Conservation (phyloP, 2,329 filamentous ascomycete species). For the Thielaviopsis ethacetica region DNA sequence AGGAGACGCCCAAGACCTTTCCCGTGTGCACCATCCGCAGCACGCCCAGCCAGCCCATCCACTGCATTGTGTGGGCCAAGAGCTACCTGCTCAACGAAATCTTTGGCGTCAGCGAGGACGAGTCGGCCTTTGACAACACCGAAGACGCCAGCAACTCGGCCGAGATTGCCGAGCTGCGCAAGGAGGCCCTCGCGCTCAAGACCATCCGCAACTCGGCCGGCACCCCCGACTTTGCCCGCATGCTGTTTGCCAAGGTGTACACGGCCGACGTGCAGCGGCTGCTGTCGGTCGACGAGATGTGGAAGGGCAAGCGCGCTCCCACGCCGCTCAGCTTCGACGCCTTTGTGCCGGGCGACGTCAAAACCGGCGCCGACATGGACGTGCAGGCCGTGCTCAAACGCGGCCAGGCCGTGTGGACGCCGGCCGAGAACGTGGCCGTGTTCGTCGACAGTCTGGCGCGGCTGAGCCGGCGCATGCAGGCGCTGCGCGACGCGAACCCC, state of each 20-base stretch:
- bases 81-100: slow-evolving; percentile 92
- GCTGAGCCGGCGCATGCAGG: slow-evolving; percentile 56
- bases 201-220: slow-evolving; percentile 69
- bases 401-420: slow-evolving; percentile 65
- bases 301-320: slow-evolving; percentile 67
- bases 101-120: slow-evolving; percentile 82
- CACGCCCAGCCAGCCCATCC: slow-evolving; percentile 89
- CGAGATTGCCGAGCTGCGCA: slow-evolving; percentile 75
- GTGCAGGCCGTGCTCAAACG: slow-evolving; percentile 41
- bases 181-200: slow-evolving; percentile 71
- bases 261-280: slow-evolving; percentile 68
- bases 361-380: slow-evolving; percentile 26
- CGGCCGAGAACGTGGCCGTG: slow-evolving; percentile 68
- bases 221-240: slow-evolving; percentile 55
- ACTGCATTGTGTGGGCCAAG: slow-evolving; percentile 98
- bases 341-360: slow-evolving; percentile 38
- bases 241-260: slow-evolving; percentile 90
- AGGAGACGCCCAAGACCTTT: slow-evolving; percentile 81
- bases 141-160: slow-evolving; percentile 67
- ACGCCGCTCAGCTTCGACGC: slow-evolving; percentile 53
- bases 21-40: slow-evolving; percentile 95
- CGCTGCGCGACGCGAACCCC: slow-evolving; percentile 37
- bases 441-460: slow-evolving; percentile 72
- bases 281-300: slow-evolving; percentile 86
- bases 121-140: slow-evolving; percentile 63